phyloP scores from a whole-genome alignment of 2,329 filamentous ascomycete species.

The Cercospora sp. region DNA sequence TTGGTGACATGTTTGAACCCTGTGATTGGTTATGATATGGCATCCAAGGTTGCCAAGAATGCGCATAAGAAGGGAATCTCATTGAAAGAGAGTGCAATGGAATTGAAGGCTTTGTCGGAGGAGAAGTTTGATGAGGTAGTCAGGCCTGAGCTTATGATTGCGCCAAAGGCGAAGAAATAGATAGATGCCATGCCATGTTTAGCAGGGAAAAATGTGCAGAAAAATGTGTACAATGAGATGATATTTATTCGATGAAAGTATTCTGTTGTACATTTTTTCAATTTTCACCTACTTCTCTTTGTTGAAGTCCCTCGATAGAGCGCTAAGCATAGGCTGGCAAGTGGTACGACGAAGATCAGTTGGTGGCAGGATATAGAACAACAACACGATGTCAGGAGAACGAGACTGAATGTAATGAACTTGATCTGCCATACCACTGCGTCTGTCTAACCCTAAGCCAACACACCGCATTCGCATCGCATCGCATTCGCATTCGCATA shows the following conservation, averaged over 20 bases:
- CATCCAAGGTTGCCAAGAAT: slow-evolving; percentile 95
- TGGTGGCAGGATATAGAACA: too few relatives aligned
- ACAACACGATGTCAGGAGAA: not conserved
- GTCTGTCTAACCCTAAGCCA: not conserved
- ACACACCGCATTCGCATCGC: not conserved
- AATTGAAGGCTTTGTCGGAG: slow-evolving; percentile 82
- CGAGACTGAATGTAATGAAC: not conserved
- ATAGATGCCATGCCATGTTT: not conserved
- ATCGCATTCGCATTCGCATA: not conserved
- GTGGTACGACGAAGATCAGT: too few relatives aligned
- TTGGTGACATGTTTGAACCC: slow-evolving; percentile 96
- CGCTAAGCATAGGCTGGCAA: too few relatives aligned
- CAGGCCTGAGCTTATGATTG: slow-evolving; percentile 91
- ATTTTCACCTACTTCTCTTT: too few relatives aligned
- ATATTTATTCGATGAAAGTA: not conserved
- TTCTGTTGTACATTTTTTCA: not conserved
- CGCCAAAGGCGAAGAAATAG: slow-evolving; percentile 67
- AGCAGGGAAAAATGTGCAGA: not conserved
- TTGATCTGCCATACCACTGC: not conserved
- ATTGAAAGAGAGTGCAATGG: slow-evolving; percentile 89
- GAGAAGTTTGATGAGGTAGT: slow-evolving; percentile 91
- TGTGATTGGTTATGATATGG: slow-evolving; percentile 97
- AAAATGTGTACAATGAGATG: not conserved
- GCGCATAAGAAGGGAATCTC: slow-evolving; percentile 97
- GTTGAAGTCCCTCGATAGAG: too few relatives aligned